Evolutionary conservation across 306 rosid genomes (phyloP), one percentile per base, ranked within the genome.

Genomic region (Arachis stenosperma): DNA sequence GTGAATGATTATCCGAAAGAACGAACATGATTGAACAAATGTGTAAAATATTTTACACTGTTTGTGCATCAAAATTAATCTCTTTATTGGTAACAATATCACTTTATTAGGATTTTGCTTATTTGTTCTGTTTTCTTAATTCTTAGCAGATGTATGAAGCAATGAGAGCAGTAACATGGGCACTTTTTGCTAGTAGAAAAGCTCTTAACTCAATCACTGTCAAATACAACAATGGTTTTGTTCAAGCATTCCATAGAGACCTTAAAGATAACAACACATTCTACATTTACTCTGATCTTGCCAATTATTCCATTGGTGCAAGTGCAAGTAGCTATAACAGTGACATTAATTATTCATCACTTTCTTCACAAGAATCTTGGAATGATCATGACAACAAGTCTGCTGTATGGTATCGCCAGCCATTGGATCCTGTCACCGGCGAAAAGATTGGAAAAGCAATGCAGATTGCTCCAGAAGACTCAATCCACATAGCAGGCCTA

Each of bases 191-290:
- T 2, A 91, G 98, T 67, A 81, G 89, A 11, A 91, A 83, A 77
- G 99, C 99, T 81, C 96, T 95, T 13, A 86, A 87, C 70, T 96
- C 99, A 47, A 95, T 95, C 75, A 95, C 99, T 9, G 88, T 95
- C 75, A 91, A 86, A 43, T 95, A 91, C 78, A 87, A 76, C 58
- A 90, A 95, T 37, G 99, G 99, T 47, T 95, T 95, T 83, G 98
- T 95, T 29, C 99, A 95, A 55, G 99, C 99, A 75, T 95, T 95
- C 73, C 99, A 95, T 69, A 87, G 99, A 83, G 96, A 95, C 78
- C 88, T 87, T 61, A 84, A 81, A 77, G 91, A 88, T 74, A 90
- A 90, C 80, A 89, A 86, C 30, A 89, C 92, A 1, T 93, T 86
- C 68, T 93, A 90, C 78, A 93, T 90, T 50, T 93, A 90, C 86